Percentiles rank a stretch among this genome's conserved stretches.
Evolutionary conservation across 1,284 basidiomycete genomes (phyloP).

Genomic region (Ceratobasidium sp.): DNA sequence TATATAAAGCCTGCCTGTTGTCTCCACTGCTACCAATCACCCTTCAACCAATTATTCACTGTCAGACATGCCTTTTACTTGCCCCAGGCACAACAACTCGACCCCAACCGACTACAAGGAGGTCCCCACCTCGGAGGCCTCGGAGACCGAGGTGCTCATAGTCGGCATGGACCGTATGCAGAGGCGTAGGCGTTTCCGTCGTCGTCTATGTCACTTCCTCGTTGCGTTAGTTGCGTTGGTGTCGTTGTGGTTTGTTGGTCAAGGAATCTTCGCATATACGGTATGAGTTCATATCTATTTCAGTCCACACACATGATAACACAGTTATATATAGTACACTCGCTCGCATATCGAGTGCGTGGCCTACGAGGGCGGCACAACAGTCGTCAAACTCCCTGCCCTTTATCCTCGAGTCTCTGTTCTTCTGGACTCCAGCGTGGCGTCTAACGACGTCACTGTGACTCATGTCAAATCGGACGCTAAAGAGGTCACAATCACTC

Average conservation of each 20-base stretch:
- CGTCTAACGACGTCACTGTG: slow-evolving; percentile 15
- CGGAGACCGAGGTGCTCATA: slow-evolving; percentile 2
- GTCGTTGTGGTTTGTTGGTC: slow-evolving; percentile 14
- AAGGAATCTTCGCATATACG: slow-evolving; percentile 20
- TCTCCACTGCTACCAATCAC: not conserved
- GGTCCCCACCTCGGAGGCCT: slow-evolving; percentile 2
- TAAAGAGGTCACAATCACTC: slow-evolving; percentile 24
- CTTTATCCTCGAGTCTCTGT: slow-evolving; percentile 14
- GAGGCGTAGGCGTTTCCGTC: slow-evolving; percentile 18
- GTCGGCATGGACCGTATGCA: slow-evolving; percentile 12
- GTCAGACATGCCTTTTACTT: not conserved
- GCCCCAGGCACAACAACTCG: not conserved
- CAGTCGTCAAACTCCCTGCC: slow-evolving; percentile 16
- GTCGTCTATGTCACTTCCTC: slow-evolving; percentile 20
- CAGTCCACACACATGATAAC: not conserved
- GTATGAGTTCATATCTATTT: not conserved
- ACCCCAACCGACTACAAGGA: slow-evolving; percentile 4
- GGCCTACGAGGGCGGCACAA: slow-evolving; percentile 14
- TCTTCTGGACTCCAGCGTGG: slow-evolving; percentile 16
- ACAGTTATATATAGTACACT: not conserved
- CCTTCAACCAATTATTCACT: not conserved
- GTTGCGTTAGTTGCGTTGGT: slow-evolving; percentile 13
- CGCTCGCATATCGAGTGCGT: slow-evolving; percentile 31
- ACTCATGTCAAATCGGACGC: slow-evolving; percentile 5
- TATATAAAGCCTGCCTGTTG: not conserved